Evolutionary conservation across 176 grass and related monocot genomes (phyloP), one percentile per base, ranked within the genome.

Genomic region (Carex parvula): DNA sequence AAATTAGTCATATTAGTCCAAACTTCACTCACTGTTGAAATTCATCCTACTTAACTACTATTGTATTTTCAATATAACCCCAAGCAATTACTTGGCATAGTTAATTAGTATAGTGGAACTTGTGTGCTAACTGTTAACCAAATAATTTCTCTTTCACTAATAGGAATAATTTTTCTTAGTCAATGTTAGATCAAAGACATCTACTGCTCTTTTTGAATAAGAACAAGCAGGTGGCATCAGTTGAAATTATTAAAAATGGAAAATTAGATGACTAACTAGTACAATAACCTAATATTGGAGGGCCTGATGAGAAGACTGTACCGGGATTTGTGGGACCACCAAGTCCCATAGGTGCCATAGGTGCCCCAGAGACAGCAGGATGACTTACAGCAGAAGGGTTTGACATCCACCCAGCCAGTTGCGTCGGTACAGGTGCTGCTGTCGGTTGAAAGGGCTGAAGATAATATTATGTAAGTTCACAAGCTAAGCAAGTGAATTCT

Each of bases 331-430:
- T 83, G 70, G 96, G 93, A 85, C 88, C 87, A 59, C 88, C 89
- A 79, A 98, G 92, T 84, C 97, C 97, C 87, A 99, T 95, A 83
- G 93, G 85, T 82, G 91, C 87, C 86, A 99, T 95, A 83, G 93
- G 85, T 82, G 91, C 87, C 86, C 90, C 97, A 91, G 97, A 93
- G 42, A 95, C 89, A 58, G 88, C 85, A 65, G 93, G 85, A 91
- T 99, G 91, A 67, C 88, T 81, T 79, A 95, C 89, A 78, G 87
- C 87, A 85, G 93, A 73, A 90, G 97, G 80, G 66, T 96, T 96
- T 87, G 97, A 94, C 97, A 99, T 99, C 97, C 97, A 99, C 30
- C 97, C 97, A 54, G 93, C 97, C 75, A 99, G 85, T 76, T 91
- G 91, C 70, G 85, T 60, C 16, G 97, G 90, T 33, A 99, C 93